These are phyloP conservation scores for Coemansia sp. DNA, from an alignment of 192 early-diverging fungal species.

Conservation along the genomic window DNA sequence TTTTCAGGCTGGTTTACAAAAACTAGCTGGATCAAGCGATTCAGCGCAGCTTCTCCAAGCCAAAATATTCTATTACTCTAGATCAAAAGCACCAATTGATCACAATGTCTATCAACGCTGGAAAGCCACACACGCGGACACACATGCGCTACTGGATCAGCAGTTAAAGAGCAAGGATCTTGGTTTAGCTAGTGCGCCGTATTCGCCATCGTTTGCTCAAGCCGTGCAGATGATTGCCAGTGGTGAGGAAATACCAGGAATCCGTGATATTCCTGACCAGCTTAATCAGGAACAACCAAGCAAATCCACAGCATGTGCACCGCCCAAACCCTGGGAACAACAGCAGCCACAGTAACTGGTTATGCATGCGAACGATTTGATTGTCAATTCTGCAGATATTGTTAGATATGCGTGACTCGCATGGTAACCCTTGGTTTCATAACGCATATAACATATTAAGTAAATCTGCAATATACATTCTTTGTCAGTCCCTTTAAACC, in stretches of 20 bases:
- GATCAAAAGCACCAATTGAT: constrained; percentile 16
- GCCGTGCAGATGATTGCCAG: constrained; percentile 37
- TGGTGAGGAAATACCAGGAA: constrained; percentile 33
- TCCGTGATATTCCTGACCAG: constrained; percentile 39
- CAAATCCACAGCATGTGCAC: constrained; percentile 21
- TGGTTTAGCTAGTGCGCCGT: not conserved
- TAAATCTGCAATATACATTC: too few species aligned
- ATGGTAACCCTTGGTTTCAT: too few species aligned
- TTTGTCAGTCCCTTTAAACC: too few species aligned
- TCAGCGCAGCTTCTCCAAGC: constrained; percentile 9
- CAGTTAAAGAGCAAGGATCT: not conserved
- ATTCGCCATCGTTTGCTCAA: constrained; percentile 36
- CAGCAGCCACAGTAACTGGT: not conserved
- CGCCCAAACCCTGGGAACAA: constrained; percentile 48
- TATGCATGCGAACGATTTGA: too few species aligned
- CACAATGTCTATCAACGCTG: constrained; percentile 12
- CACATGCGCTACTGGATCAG: not conserved
- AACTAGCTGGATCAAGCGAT: constrained; percentile 14
- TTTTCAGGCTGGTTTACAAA: constrained; percentile 36
- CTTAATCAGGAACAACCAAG: constrained; percentile 35
- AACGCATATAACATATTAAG: too few species aligned
- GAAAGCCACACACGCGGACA: constrained; percentile 15
- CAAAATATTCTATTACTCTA: constrained; percentile 41
- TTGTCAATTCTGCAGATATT: too few species aligned
- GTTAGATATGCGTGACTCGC: too few species aligned